A percentile compares a stretch with the other conserved stretches of the same genome.
Evolutionary conservation across 352 stramenopile genomes (phyloP).

Genomic region (Phytophthora brassicae): DNA sequence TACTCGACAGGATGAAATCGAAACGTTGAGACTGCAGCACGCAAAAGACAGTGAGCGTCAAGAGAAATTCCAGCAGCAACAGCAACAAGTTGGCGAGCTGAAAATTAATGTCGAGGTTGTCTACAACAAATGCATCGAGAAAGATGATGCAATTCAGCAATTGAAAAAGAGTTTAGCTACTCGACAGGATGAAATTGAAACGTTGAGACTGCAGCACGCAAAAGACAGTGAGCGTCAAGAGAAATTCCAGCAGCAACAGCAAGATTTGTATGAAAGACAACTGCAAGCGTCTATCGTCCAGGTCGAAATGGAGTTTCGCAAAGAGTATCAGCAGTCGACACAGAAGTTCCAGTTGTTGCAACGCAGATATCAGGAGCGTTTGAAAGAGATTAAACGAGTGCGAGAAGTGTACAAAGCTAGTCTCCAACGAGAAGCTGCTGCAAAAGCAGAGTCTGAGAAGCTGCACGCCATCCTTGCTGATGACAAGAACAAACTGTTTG

Average conservation of each 20-base stretch:
- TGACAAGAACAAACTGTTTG: constrained; percentile 51
- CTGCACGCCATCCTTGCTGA: constrained; percentile 51
- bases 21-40: constrained; percentile 49
- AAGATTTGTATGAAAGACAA: constrained; percentile 58
- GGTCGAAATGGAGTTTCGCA: constrained; percentile 75
- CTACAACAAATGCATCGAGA: constrained; percentile 59
- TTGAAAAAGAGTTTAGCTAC: constrained; percentile 44
- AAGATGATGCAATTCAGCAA: constrained; percentile 58
- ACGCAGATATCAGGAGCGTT: constrained; percentile 45
- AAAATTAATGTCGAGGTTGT: constrained; percentile 42
- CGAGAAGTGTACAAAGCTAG: constrained; percentile 54
- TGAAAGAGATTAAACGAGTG: constrained; percentile 38
- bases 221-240: constrained; percentile 60
- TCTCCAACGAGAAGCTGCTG: constrained; percentile 46
- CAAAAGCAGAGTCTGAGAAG: constrained; percentile 42
- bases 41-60: constrained; percentile 51
- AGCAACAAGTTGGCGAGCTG: constrained; percentile 55
- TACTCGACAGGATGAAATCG: constrained; percentile 48
- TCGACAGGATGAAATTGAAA: constrained; percentile 54
- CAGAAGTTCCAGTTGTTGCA: constrained; percentile 51
- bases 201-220: constrained; percentile 43
- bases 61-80: constrained; percentile 56
- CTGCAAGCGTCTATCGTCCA: constrained; percentile 56
- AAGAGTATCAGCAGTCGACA: constrained; percentile 46
- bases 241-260: constrained; percentile 54